Evolutionary conservation across 305 asterid species (phyloP).

Genomic region (Solanum hybrid): DNA sequence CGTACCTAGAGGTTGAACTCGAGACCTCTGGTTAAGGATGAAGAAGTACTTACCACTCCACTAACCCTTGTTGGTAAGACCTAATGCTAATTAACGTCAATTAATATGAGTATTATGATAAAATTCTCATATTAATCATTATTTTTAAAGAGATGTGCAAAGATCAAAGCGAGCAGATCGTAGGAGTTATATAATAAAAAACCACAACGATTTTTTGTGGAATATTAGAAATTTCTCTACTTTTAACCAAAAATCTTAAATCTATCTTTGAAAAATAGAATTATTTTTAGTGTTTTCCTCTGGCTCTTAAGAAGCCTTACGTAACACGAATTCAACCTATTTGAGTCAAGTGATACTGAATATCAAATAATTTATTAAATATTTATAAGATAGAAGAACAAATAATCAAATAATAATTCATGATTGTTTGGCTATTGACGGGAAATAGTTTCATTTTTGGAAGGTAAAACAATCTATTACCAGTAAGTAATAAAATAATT

Average conservation of each 20-base stretch:
- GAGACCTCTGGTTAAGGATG: too few species aligned
- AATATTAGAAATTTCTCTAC: background rate
- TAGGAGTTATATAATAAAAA: background rate
- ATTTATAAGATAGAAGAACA: background rate
- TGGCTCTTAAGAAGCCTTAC: background rate
- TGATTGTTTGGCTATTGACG: background rate
- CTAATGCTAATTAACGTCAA: background rate
- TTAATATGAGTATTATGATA: background rate
- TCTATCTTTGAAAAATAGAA: background rate
- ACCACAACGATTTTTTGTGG: rapidly evolving
- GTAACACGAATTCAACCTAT: background rate
- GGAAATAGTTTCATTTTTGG: background rate
- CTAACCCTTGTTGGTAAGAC: background rate
- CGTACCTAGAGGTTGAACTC: background rate
- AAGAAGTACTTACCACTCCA: background rate
- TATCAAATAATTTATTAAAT: background rate
- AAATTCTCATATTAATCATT: background rate
- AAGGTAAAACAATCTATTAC: background rate
- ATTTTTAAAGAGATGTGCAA: background rate
- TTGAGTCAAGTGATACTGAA: background rate
- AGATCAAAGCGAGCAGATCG: background rate
- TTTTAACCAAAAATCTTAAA: background rate
- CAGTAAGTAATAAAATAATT: background rate
- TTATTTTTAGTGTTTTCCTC: background rate
- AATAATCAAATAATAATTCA: background rate